Base-by-base conservation (phyloP, 371 early-diverging fungal genomes). In the Cokeromyces recurvatus region DNA sequence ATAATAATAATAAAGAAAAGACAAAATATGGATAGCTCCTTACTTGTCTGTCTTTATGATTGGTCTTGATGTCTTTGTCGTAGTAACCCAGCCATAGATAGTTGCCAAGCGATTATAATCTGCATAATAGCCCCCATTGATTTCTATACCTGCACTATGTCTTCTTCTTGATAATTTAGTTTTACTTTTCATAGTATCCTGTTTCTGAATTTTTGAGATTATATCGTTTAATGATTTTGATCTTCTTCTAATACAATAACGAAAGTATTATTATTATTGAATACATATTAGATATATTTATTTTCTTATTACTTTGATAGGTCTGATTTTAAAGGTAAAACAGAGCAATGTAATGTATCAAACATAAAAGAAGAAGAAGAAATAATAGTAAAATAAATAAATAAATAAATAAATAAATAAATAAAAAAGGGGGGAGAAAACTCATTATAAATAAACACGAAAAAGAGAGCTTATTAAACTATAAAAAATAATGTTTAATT, bases 41-140 rank as follows among this genome's bases (percentile, higher is more conserved):
- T n/a, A n/a, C n/a, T n/a, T n/a, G n/a, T n/a, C n/a, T n/a, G n/a
- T n/a, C n/a, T n/a, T n/a, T n/a, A n/a, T n/a, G n/a, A n/a, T n/a
- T n/a, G n/a, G n/a, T n/a, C n/a, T n/a, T n/a, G n/a, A n/a, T n/a
- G n/a, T n/a, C n/a, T 23, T 38, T 32, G 48, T 46, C 17, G 40
- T 21, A 32, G 64, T 69, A 9, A 74, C 75, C 81, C 81, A 81
- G 9, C 79, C 79, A 53, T 78, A 78, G 16, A 81, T 78, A 1
- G 71, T 69, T 4, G 79, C 75, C 3, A 81, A 58, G 4, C 74
- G 57, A 14, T 64, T 50, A 35, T 71, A 75, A 45, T 77, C 78
- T 29, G 62, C 62, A 2, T 70, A 57, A 36, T 27, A 7, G 29
- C 29, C 11, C 11, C 29, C 29, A 27, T 53, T 68, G 20, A 68